Percentiles rank a stretch among this genome's conserved stretches.
Evolutionary conservation across 2,329 filamentous ascomycete genomes (phyloP).

Genomic region (Alternaria brassicae): DNA sequence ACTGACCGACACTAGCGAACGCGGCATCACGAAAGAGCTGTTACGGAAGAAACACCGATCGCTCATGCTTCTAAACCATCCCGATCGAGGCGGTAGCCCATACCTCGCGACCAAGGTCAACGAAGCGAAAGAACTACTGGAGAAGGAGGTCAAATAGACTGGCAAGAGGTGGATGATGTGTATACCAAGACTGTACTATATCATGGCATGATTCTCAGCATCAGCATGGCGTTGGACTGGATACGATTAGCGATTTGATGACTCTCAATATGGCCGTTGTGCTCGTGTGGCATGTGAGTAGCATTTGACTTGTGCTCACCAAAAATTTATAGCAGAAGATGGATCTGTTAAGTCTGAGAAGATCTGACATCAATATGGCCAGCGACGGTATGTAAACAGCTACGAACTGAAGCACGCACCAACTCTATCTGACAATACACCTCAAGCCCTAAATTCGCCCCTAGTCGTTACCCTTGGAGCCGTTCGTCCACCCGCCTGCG

Average conservation of each 20-base stretch:
- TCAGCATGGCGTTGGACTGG: slow-evolving; percentile 33
- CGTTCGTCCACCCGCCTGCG: not conserved
- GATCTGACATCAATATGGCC: no score
- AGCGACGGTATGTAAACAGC: no score
- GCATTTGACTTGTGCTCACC: no score
- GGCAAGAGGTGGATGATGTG: slow-evolving; percentile 2
- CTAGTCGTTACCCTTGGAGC: not conserved
- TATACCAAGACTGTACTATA: slow-evolving; percentile 36
- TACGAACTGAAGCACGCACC: not conserved
- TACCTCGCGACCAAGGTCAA: slow-evolving; percentile 98
- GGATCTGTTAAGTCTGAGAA: no score
- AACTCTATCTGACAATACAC: not conserved
- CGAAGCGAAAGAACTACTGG: slow-evolving; percentile 94
- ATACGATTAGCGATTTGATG: slow-evolving; percentile 5
- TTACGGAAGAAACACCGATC: slow-evolving; percentile 93
- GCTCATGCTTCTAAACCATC: slow-evolving; percentile 97
- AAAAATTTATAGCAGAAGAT: no score
- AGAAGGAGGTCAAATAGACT: slow-evolving; percentile 66
- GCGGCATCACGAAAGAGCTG: slow-evolving; percentile 87
- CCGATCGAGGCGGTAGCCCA: slow-evolving; percentile 93
- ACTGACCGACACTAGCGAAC: slow-evolving; percentile 67
- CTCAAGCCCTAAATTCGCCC: not conserved
- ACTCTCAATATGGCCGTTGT: not conserved
- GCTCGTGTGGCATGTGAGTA: no score
- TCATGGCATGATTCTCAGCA: slow-evolving; percentile 25